A percentile compares a stretch with the other conserved stretches of the same genome.
phyloP scores from a whole-genome alignment of 73 alveolate genomes.

The Tetrahymena thermophila region DNA sequence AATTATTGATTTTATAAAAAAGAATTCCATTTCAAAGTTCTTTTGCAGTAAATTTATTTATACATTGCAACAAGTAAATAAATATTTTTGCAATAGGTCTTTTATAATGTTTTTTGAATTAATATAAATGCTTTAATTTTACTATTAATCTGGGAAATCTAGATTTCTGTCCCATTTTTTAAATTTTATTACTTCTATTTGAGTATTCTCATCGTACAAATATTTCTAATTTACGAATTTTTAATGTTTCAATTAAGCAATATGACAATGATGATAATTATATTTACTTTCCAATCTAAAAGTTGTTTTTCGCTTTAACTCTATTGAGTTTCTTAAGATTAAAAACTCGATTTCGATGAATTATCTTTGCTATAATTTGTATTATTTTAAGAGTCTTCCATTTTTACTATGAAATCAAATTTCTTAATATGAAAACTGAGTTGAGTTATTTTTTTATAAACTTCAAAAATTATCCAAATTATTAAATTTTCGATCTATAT shows the following conservation, averaged over 20 bases:
- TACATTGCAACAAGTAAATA: no score
- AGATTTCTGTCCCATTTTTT: neutral
- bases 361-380: neutral
- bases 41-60: no score
- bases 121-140: neutral
- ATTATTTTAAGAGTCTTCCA: neutral
- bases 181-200: neutral
- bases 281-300: neutral
- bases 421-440: neutral
- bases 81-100: neutral
- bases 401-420: neutral
- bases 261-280: no score
- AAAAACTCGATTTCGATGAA: neutral
- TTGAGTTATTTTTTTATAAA: no score
- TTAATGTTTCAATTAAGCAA: neutral
- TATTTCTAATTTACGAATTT: neutral
- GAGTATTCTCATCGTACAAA: neutral
- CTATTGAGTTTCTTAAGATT: neutral
- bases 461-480: neutral
- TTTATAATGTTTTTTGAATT: no score
- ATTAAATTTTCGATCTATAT: neutral
- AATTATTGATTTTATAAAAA: neutral
- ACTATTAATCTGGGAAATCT: neutral
- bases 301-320: neutral
- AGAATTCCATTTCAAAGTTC: no score